Conservation (phyloP, 768 basidiomycete genomes). For the Cystobasidium onofrii region DNA sequence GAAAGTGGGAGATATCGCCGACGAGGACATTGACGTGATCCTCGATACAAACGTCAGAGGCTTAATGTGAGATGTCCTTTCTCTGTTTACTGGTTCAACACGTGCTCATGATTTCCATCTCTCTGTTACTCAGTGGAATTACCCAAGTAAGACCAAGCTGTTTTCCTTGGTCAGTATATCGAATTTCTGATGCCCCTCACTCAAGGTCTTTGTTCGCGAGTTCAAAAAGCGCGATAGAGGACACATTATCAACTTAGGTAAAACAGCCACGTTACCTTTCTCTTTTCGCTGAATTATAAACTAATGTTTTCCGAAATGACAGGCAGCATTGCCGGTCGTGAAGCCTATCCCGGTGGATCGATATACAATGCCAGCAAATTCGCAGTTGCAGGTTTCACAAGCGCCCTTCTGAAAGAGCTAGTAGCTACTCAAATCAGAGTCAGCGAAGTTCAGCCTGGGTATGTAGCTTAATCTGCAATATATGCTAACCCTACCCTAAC, state of each 20-base stretch:
- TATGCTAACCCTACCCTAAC: neutral
- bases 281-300: too few species aligned
- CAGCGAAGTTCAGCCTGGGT: conserved; percentile 87
- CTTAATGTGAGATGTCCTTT: conserved; percentile 56
- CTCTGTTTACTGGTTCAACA: neutral
- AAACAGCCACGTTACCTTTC: too few species aligned
- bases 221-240: conserved; percentile 62
- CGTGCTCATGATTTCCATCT: neutral
- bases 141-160: neutral
- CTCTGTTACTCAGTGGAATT: neutral
- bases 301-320: too few species aligned
- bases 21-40: conserved; percentile 72
- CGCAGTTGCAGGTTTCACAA: conserved; percentile 72
- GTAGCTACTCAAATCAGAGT: conserved; percentile 89
- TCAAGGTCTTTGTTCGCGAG: conserved; percentile 56
- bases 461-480: conserved; percentile 24
- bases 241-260: conserved; percentile 71
- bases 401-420: conserved; percentile 61
- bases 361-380: conserved; percentile 78
- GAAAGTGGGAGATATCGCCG: conserved; percentile 69
- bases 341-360: conserved; percentile 79
- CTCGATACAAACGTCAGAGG: conserved; percentile 66
- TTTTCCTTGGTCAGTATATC: conserved; percentile 26
- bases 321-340: conserved; percentile 75
- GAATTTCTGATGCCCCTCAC: neutral